Evolutionary conservation across 345 rosid genomes (phyloP), one percentile per base, ranked within the genome.

Genomic region (Zanthoxylum bungeanum): DNA sequence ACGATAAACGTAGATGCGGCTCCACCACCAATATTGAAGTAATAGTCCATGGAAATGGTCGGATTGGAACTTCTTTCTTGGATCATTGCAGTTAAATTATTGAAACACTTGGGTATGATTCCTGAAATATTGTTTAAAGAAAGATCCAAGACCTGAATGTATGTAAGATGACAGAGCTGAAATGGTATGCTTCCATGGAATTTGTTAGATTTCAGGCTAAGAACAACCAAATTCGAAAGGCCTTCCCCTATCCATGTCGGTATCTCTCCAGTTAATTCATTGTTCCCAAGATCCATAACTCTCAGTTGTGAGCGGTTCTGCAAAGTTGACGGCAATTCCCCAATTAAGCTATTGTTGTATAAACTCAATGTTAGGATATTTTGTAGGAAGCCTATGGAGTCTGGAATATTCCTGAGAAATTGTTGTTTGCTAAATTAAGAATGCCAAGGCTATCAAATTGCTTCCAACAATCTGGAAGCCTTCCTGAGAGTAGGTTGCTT

Each of bases 221-320:
- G 31, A 31, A 71, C 14, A 1, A 49, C 50, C 57, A 71, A 16
- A 47, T 60, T 16, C 7, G 65, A 11, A 19, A 71, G 47, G 1
- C 5, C 36, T 0, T 71, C 68, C 7, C 74, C 58, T 1, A 70
- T 60, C 74, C 74, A 70, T 22, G 24, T 0, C 16, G 74, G 67
- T 5, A 70, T 44, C 16, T 21, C 5, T 14, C 74, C 60, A 4
- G 57, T 30, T 14, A 52, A 7, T 22, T 52, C 22, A 7, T 52
- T 52, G 8, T 52, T 52, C 9, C 57, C 28, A 9, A 22, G 28
- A 9, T 52, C 57, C 2, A n/a, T n/a, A n/a, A n/a, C n/a, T n/a
- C n/a, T n/a, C n/a, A n/a, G 9, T 12, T 5, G 16, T 11, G 30
- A 22, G 33, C 30, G 3, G 25, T 55, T 55, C 19, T 9, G 11